Evolutionary conservation across 257 asterid species (phyloP).

Genomic region (Solanum bukasovii): DNA sequence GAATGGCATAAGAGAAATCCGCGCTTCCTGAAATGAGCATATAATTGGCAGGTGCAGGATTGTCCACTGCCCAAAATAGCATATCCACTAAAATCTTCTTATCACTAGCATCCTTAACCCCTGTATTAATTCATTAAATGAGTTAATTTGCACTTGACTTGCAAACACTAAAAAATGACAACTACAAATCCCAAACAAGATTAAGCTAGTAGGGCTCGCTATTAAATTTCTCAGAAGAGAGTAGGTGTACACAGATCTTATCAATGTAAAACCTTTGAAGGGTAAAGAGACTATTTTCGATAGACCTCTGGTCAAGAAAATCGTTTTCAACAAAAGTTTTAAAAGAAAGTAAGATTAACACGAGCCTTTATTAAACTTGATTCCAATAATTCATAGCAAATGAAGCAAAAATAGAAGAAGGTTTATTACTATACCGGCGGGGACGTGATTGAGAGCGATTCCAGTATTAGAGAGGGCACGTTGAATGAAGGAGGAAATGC

Average conservation of each 20-base stretch:
- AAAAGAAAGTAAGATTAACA: background rate
- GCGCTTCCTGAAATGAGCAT: conserved; percentile 41
- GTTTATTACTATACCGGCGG: conserved; percentile 45
- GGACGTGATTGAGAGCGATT: conserved; percentile 75
- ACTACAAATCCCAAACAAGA: background rate
- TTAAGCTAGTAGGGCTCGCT: background rate
- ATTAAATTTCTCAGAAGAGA: background rate
- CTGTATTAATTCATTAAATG: conserved; percentile 12
- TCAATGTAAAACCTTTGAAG: background rate
- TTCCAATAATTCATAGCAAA: background rate
- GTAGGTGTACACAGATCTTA: background rate
- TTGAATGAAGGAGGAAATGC: conserved; percentile 36
- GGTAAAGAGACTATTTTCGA: background rate
- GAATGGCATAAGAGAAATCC: conserved; percentile 42
- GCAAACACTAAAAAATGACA: background rate
- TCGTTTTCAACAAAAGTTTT: background rate
- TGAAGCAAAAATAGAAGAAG: background rate
- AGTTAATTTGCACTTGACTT: too few species aligned
- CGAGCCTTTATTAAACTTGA: background rate
- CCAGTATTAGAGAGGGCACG: conserved; percentile 79
- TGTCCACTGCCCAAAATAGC: conserved; percentile 59
- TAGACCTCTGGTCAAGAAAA: background rate
- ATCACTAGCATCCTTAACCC: conserved; percentile 46
- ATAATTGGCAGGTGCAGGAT: conserved; percentile 59
- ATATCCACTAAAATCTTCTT: conserved; percentile 42